A percentile compares a stretch with the other conserved stretches of the same genome.
Evolutionary conservation across 2,329 filamentous ascomycete genomes (phyloP).

Genomic region (Aspergillus neoniger): DNA sequence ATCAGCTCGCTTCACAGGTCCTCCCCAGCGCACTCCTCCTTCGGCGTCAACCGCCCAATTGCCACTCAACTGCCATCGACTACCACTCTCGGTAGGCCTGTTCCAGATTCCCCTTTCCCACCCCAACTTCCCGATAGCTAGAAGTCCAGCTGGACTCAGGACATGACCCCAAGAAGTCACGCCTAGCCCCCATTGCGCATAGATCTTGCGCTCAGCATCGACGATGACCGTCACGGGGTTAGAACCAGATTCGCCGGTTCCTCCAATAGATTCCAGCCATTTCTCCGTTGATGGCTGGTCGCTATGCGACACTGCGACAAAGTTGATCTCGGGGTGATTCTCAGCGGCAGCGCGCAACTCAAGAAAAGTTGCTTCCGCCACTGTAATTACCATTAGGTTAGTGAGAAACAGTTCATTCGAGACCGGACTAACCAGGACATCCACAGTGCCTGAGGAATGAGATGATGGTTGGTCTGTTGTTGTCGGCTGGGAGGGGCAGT

Average conservation of each 20-base stretch:
- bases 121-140: background rate
- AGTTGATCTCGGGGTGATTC: background rate
- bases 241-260: background rate
- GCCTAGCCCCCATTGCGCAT: slow-evolving; percentile 8
- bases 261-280: background rate
- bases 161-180: slow-evolving; percentile 3
- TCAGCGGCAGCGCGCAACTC: background rate
- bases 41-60: slow-evolving; percentile 20
- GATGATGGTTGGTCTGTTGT: background rate
- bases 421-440: slow-evolving; percentile 2
- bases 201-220: slow-evolving; percentile 2
- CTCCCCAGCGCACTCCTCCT: slow-evolving; percentile 9
- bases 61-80: slow-evolving; percentile 26
- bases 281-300: background rate
- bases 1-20: background rate
- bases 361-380: slow-evolving; percentile 3
- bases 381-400: background rate
- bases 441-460: slow-evolving; percentile 9
- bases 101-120: slow-evolving; percentile 23
- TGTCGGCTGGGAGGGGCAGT: slow-evolving; percentile 1
- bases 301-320: slow-evolving; percentile 3
- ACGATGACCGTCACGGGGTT: background rate
- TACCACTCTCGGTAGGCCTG: slow-evolving; percentile 29
- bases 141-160: background rate
- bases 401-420: background rate